phyloP scores from a whole-genome alignment of 768 basidiomycete species.

The Butyriboletus loyo region DNA sequence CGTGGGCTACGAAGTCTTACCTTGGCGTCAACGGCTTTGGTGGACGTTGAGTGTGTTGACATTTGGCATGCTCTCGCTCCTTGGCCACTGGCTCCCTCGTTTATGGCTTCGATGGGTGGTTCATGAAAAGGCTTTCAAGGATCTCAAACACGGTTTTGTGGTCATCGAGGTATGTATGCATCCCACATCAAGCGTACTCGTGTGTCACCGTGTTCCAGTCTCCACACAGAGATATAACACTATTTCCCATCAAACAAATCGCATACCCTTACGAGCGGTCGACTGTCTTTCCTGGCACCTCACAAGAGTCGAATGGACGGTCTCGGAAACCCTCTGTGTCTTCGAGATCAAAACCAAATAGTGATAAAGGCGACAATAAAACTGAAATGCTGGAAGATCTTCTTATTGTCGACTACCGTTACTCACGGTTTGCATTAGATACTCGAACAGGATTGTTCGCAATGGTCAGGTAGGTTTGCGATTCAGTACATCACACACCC shows the following conservation, averaged over 20 bases:
- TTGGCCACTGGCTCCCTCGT: slow-evolving; percentile 92
- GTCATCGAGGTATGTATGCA: slow-evolving; percentile 77
- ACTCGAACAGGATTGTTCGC: slow-evolving; percentile 77
- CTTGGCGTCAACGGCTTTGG: slow-evolving; percentile 70
- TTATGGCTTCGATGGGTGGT: slow-evolving; percentile 90
- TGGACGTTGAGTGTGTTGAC: slow-evolving; percentile 60
- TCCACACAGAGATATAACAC: slow-evolving; percentile 73
- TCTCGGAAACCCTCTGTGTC: slow-evolving; percentile 19
- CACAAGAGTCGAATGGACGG: slow-evolving; percentile 30
- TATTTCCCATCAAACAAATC: slow-evolving; percentile 68
- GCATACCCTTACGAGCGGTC: slow-evolving; percentile 75
- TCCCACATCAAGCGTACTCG: slow-evolving; percentile 1
- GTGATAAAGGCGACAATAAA: slow-evolving; percentile 29
- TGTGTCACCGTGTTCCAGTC: slow-evolving; percentile 52
- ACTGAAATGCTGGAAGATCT: slow-evolving; percentile 48
- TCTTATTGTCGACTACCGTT: slow-evolving; percentile 84
- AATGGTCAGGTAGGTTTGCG: slow-evolving; percentile 63
- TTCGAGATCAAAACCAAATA: slow-evolving; percentile 31
- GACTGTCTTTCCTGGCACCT: slow-evolving; percentile 64
- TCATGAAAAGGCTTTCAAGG: slow-evolving; percentile 76
- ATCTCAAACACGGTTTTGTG: slow-evolving; percentile 67
- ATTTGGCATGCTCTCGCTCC: slow-evolving; percentile 68
- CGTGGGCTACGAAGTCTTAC: slow-evolving; percentile 73
- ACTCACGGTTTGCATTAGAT: slow-evolving; percentile 87
- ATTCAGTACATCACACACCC: not conserved